Evolutionary conservation across 2,329 filamentous ascomycete species (phyloP), one percentile per base, ranked within the genome.

Genomic region (Lachnellula cervina): DNA sequence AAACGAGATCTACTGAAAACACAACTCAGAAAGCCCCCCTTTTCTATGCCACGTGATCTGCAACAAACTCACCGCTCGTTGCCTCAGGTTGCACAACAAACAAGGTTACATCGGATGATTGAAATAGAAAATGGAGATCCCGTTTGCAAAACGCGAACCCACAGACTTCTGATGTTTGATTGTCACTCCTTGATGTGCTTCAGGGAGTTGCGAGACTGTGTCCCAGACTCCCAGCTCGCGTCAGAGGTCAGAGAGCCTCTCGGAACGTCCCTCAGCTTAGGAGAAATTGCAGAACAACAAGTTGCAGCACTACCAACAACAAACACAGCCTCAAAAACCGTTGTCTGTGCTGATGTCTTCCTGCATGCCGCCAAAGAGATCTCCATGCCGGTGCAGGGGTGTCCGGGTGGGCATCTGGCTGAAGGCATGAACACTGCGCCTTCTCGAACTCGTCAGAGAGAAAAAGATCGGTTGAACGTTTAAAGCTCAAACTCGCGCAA

Each of bases 341-440:
- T 54, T 45, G 51, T 49, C 52, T 46, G 42, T 52, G 50, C 50
- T 46, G 42, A 37, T 21, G 28, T 34, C 28, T 38, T 54, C 34
- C 49, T 38, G 37, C 32, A 32, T 46, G 35, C 53, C 47, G 49
- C 56, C 49, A 54, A 52, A 54, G 17, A 38, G 60, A 61, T 62
- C 59, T 59, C 54, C 60, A 52, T 37, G 35, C 55, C 56, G 25
- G 40, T 54, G 53, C 51, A 57, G 51, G 51, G 49, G 23, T 35
- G 46, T n/a, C 53, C 50, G 45, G 44, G 43, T 37, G 28, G 43
- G 19, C 21, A 32, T 40, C 23, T 45, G 49, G 48, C 35, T 23
- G 48, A 57, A 51, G 48, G 59, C 59, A 62, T 59, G 62, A 59
- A 62, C 58, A 48, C 58, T 59, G 57, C 55, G 62, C 57, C 60